These are phyloP conservation scores for Fonsecaea pedrosoi DNA, from an alignment of 2,329 filamentous ascomycete genomes.

Conservation along the genomic window DNA sequence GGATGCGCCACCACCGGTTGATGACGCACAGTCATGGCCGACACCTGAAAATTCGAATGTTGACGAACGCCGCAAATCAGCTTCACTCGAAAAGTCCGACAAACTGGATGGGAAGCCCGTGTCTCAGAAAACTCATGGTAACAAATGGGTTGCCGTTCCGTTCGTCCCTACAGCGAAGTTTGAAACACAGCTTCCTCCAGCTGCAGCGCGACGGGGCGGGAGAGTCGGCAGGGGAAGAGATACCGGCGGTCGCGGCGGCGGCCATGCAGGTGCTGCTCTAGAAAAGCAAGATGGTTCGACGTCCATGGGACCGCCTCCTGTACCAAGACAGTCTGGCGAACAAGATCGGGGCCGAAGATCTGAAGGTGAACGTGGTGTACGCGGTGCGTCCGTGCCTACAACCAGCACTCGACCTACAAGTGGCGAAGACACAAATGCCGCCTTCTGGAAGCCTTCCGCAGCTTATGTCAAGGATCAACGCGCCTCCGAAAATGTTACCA, in stretches of 20 bases:
- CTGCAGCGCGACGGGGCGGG: slow-evolving; percentile 59
- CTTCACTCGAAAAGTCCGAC: slow-evolving; percentile 64
- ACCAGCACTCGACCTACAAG: slow-evolving; percentile 48
- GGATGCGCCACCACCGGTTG: slow-evolving; percentile 68
- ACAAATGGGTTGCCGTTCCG: slow-evolving; percentile 84
- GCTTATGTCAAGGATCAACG: slow-evolving; percentile 35
- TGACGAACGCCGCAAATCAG: slow-evolving; percentile 74
- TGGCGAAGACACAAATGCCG: slow-evolving; percentile 42
- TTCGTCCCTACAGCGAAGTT: slow-evolving; percentile 87
- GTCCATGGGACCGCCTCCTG: slow-evolving; percentile 39
- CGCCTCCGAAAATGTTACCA: slow-evolving; percentile 6
- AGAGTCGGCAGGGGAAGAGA: slow-evolving; percentile 60
- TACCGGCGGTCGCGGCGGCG: slow-evolving; percentile 54
- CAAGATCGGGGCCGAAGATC: slow-evolving; percentile 39
- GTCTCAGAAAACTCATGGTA: slow-evolving; percentile 65
- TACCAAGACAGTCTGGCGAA: slow-evolving; percentile 37
- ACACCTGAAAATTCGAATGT: slow-evolving; percentile 81
- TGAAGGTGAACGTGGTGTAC: slow-evolving; percentile 43
- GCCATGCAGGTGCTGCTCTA: slow-evolving; percentile 44
- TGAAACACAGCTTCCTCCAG: slow-evolving; percentile 72
- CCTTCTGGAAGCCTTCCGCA: slow-evolving; percentile 46
- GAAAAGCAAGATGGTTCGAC: slow-evolving; percentile 45
- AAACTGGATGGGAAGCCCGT: slow-evolving; percentile 63
- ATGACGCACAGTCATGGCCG: slow-evolving; percentile 83
- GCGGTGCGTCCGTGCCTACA: slow-evolving; percentile 51